Conservation (phyloP, 176 grass and related monocot species). For the Pontederia paniculata region DNA sequence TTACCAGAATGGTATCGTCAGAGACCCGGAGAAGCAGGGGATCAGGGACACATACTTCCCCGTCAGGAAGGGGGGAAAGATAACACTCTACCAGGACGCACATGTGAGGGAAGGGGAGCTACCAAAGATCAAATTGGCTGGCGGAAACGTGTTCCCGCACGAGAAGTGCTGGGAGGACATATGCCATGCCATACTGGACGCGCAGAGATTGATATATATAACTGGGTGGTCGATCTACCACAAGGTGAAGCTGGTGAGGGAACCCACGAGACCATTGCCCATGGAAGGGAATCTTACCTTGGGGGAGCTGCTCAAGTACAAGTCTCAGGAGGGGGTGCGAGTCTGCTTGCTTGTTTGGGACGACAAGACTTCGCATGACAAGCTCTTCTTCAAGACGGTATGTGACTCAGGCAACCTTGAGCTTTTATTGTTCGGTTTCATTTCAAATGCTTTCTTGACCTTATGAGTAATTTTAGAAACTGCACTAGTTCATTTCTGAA, state of each 20-base stretch:
- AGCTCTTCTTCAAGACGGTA: conserved; percentile 83
- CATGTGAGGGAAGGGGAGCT: conserved; percentile 59
- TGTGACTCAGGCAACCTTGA: not conserved
- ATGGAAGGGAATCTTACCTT: conserved; percentile 44
- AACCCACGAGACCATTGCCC: conserved; percentile 40
- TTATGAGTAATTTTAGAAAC: not conserved
- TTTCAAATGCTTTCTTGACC: not conserved
- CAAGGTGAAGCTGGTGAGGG: conserved; percentile 81
- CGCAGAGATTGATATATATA: conserved; percentile 91
- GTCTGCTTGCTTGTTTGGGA: conserved; percentile 99
- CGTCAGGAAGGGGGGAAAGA: conserved; percentile 34
- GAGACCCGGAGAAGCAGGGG: conserved; percentile 44
- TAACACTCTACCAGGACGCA: conserved; percentile 92
- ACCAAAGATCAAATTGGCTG: conserved; percentile 44
- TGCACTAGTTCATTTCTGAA: too few species aligned
- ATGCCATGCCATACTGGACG: conserved; percentile 89
- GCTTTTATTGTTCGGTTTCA: conserved; percentile 7
- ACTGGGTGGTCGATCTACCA: conserved; percentile 87
- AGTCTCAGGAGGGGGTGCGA: conserved; percentile 90
- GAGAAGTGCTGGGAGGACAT: conserved; percentile 92
- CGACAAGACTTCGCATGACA: conserved; percentile 95
- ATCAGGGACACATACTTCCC: conserved; percentile 81
- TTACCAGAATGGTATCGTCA: conserved; percentile 55
- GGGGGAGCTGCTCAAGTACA: conserved; percentile 88
- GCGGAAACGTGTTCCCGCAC: conserved; percentile 44